Base-by-base conservation (phyloP, 2,329 filamentous ascomycete genomes). In the Clonostachys byssicola region DNA sequence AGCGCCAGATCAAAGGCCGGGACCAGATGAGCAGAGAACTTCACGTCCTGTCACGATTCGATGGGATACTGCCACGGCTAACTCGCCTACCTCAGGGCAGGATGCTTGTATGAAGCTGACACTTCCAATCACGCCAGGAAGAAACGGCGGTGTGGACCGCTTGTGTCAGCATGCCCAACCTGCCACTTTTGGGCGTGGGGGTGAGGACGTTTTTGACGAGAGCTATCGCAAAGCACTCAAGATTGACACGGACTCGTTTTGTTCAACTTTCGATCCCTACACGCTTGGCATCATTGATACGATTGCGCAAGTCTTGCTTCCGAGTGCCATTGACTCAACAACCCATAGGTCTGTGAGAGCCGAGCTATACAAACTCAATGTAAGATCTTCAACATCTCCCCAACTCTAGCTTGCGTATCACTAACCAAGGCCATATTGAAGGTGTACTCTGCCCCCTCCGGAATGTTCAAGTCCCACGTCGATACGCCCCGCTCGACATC, bases 191-290 rank as follows among this genome's bases (percentile, higher is more conserved):
- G 77, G 77, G 0, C 51, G 54, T 6, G 63, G 63, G 0, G 63
- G 65, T 3, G 34, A 75, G 49, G 67, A 79, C 47, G 65, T 81
- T 0, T 56, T 72, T 3, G 77, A 83, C 48, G 71, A 76, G 47
- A 57, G 58, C 0, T 80, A 81, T 48, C 70, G 80, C 16, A 76
- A 74, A 48, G 80, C 78, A 1, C 57, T 60, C 2, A 75, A 79
- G 55, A 54, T 84, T n/a, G 71, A 80, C n/a, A 49, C 57, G 0
- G 44, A 59, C 0, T 52, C 59, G 1, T 84, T 83, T 45, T 67
- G 60, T 0, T 72, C 67, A 5, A 71, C 61, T 46, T 81, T 84
- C 52, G 68, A 71, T 44, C 78, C 78, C 0, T 74, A 77, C 5
- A 62, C 72, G 12, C 54, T 66, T 7, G 75, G 77, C 0, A 77